Evolutionary conservation across 331 rosid species (phyloP), one percentile per base, ranked within the genome.

Genomic region (Saraca asoca): DNA sequence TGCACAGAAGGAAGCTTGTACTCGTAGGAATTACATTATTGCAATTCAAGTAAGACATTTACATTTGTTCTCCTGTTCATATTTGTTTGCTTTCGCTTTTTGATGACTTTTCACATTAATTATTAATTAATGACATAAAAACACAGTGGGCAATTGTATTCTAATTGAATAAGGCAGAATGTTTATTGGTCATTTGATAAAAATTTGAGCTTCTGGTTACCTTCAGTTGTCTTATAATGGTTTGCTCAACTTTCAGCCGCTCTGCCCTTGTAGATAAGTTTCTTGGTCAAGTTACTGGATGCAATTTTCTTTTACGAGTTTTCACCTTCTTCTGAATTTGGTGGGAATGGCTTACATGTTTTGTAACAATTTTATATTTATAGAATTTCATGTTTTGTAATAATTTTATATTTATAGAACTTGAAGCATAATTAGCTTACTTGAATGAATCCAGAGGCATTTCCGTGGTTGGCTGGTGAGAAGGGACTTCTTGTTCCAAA

Each of bases 1-100:
- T 83, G 82, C 79, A 64, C 77, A 75, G 72, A 92, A 82, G 78
- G 80, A 59, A 69, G 83, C 78, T 49, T 62, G 63, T 68, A 62
- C 64, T 29, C 76, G 50, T 18, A 83, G 65, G 81, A 86, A 73
- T 74, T 74, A 67, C 60, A 82, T 89, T 61, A 38, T 79, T 69
- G 75, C 71, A 52, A 84, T 89, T 79, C 98, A 92, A 79, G 98
- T 92, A 83, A 83, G 92, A 64, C 16, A 50, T 46, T 34, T 53
- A 29, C 34, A 35, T n/a, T 4, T 49, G 39, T 42, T 68, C 44
- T 53, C 24, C 71, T 9, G 57, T 60, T 66, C 49, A 42, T 60
- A 33, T 37, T 59, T 39, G 13, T 43, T 38, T 68, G 37, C 33
- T 49, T 62, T 64, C 31, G 39, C 38, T 18, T 62, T 29, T 73